Percentiles rank a stretch among this genome's conserved stretches.
Evolutionary conservation across 495 filamentous ascomycete species (phyloP).

Genomic region (Podospora anserina): DNA sequence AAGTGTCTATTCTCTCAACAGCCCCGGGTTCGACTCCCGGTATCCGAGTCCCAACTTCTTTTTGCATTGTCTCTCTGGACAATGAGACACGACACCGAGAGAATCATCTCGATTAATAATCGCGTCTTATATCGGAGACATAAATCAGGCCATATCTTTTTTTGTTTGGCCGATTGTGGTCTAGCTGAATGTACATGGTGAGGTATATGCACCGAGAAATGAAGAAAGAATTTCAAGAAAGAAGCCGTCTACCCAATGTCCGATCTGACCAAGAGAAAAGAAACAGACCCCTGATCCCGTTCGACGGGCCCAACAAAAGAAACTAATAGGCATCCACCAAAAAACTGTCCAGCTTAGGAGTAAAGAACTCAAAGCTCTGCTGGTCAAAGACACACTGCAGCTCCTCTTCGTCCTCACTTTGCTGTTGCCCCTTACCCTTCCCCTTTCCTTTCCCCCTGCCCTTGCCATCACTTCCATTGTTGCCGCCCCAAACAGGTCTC

Average conservation of each 20-base stretch:
- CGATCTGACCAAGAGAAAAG: too few species aligned
- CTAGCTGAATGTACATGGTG: neutral
- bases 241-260: neutral
- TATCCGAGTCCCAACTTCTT: constrained; percentile 12
- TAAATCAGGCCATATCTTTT: neutral
- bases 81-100: neutral
- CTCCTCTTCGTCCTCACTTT: constrained; percentile 3
- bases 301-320: neutral
- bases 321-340: neutral
- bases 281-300: too few species aligned
- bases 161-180: neutral
- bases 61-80: neutral
- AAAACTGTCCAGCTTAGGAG: neutral
- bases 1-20: constrained; percentile 13
- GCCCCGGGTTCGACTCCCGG: constrained; percentile 15
- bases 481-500: constrained; percentile 43
- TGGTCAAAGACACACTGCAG: constrained; percentile 48
- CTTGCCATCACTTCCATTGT: neutral
- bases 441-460: neutral
- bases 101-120: neutral
- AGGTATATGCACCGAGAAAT: neutral
- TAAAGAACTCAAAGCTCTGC: neutral
- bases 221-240: neutral
- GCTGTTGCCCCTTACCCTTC: neutral
- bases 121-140: neutral